These are phyloP conservation scores for Mycena crocata DNA, from an alignment of 768 basidiomycete genomes.

Conservation along the genomic window DNA sequence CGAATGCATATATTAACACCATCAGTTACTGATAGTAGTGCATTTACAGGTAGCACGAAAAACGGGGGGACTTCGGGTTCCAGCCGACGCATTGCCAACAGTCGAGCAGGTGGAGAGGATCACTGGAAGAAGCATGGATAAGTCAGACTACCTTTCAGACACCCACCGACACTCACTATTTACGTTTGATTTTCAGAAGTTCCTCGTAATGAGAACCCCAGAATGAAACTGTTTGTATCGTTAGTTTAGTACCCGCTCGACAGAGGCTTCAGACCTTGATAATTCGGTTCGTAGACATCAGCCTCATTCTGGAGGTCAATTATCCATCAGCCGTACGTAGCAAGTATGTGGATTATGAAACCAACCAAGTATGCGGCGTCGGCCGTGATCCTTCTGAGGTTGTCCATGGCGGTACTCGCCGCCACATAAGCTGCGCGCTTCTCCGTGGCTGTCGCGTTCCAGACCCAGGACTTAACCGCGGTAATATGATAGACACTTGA, in stretches of 20 bases:
- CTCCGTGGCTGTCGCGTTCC: constrained; percentile 55
- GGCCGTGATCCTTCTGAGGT: constrained; percentile 55
- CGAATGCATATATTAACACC: too few relatives aligned
- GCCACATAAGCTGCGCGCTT: constrained; percentile 47
- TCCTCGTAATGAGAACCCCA: constrained; percentile 20
- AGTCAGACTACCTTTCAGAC: too few relatives aligned
- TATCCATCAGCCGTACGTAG: not conserved
- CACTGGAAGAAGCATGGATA: not conserved
- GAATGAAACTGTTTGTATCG: not conserved
- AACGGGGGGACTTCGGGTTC: constrained; percentile 14
- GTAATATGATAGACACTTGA: constrained; percentile 56
- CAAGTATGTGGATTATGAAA: constrained; percentile 14
- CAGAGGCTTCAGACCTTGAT: constrained; percentile 47
- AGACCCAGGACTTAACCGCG: constrained; percentile 55
- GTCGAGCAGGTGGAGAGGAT: constrained; percentile 13
- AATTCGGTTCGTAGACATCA: constrained; percentile 60
- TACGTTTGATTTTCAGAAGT: constrained; percentile 16
- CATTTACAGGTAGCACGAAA: constrained; percentile 19
- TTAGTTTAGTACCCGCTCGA: not conserved
- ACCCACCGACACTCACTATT: not conserved
- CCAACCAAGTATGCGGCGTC: constrained; percentile 60
- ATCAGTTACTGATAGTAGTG: too few relatives aligned
- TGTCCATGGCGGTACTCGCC: constrained; percentile 51
- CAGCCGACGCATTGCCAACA: constrained; percentile 26
- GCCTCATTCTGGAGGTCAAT: constrained; percentile 54